phyloP scores from a whole-genome alignment of 768 basidiomycete species.

The Lactifluus hygrophoroides region DNA sequence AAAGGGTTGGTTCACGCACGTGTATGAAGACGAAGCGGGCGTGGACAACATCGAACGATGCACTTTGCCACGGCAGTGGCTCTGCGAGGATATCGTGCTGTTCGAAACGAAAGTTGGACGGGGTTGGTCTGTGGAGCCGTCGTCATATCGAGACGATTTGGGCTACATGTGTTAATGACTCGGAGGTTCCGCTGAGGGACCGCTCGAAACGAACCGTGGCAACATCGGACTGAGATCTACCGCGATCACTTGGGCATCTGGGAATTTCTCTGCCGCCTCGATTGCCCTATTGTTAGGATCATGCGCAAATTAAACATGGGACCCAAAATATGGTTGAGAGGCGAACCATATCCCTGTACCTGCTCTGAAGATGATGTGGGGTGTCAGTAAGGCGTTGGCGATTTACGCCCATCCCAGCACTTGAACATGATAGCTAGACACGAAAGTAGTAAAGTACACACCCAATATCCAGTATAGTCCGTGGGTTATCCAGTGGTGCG shows the following conservation, averaged over 20 bases:
- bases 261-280: slow-evolving; percentile 19
- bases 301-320: neutral
- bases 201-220: slow-evolving; percentile 11
- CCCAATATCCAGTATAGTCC: slow-evolving; percentile 24
- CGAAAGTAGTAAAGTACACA: too few relatives aligned
- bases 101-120: slow-evolving; percentile 21
- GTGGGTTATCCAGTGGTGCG: slow-evolving; percentile 19
- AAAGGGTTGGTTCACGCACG: too few relatives aligned
- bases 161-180: fast-evolving
- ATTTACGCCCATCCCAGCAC: neutral
- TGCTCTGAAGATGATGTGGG: neutral
- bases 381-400: neutral
- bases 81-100: slow-evolving; percentile 21
- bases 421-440: too few relatives aligned
- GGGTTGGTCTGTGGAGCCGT: slow-evolving; percentile 1
- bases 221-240: slow-evolving; percentile 20
- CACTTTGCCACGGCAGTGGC: slow-evolving; percentile 17
- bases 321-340: too few relatives aligned
- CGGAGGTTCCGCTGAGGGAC: too few relatives aligned
- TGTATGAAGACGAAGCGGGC: slow-evolving; percentile 22
- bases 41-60: slow-evolving; percentile 23
- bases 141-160: too few relatives aligned
- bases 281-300: slow-evolving; percentile 20
- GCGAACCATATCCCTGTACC: slow-evolving; percentile 13
- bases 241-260: slow-evolving; percentile 19